A percentile compares a stretch with the other conserved stretches of the same genome.
These are phyloP conservation scores for Plectranthus barbatus DNA, from an alignment of 257 asterid genomes.

Conservation along the genomic window DNA sequence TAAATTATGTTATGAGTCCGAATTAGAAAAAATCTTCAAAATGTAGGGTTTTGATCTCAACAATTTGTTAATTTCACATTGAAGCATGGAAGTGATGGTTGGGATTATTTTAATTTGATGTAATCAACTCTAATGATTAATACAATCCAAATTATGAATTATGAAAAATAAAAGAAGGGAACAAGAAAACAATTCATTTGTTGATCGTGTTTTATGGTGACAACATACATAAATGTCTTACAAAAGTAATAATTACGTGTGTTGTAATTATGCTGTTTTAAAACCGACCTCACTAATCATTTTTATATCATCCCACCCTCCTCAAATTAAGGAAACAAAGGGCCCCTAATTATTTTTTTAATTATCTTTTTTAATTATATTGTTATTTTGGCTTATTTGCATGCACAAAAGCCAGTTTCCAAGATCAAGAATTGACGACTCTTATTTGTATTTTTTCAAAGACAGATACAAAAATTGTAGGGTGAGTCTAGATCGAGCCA, in stretches of 20 bases:
- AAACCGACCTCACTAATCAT: constrained; percentile 33
- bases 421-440: no score
- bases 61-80: background rate
- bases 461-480: no score
- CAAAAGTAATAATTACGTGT: background rate
- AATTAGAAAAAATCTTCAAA: no score
- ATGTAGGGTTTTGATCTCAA: background rate
- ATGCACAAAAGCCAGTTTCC: no score
- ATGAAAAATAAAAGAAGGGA: constrained; percentile 10
- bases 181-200: constrained; percentile 40
- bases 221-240: constrained; percentile 4
- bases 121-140: constrained; percentile 5
- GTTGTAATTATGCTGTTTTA: constrained; percentile 18
- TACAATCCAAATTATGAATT: constrained; percentile 5
- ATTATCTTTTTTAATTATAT: no score
- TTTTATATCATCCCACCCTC: constrained; percentile 23
- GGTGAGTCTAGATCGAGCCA: no score
- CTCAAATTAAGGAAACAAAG: constrained; percentile 13
- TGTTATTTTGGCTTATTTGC: no score
- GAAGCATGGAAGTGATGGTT: background rate
- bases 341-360: constrained; percentile 12
- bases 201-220: constrained; percentile 45
- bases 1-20: no score
- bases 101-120: background rate
- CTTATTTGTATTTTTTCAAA: no score